Evolutionary conservation across 2,329 filamentous ascomycete genomes (phyloP), one percentile per base, ranked within the genome.

Genomic region (Colletotrichum incanum): DNA sequence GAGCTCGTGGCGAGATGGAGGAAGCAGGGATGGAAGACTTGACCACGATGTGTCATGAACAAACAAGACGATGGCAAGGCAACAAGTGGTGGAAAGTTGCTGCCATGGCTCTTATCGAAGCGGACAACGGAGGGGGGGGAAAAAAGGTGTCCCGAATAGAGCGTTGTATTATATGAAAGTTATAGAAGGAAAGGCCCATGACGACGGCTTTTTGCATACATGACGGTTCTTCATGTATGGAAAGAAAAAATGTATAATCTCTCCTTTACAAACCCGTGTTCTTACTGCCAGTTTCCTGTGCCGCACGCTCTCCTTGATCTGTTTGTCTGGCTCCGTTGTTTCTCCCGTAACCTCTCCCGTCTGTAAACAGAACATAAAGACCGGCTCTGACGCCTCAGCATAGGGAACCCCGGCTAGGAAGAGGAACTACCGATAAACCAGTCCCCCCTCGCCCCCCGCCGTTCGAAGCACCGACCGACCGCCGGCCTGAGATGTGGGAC

Each of bases 91-190:
- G 43, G 39, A 61, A 61, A 34, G 28, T 34, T n/a, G 52, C 23
- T 28, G 23, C 47, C 16, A 23, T 11, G 23, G 8, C 47, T 50
- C 8, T 16, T 16, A 50, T 28, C 5, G 26, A 50, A 50, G 28
- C 4, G 11, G 6, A 12, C 9, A 3, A 7, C 16, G 47, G 8
- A 3, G 28, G 34, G 2, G 16, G 5, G 11, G 14, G 20, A 45
- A 31, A 20, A 6, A 45, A 31, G 43, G 2, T 50, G 11, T 26
- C 28, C 59, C 59, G 59, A 31, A 34, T 20, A 26, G 49, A 28
- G 45, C 55, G 28, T 37, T 62, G 59, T 62, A 62, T 50, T 7
- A 62, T 62, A 62, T 23, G 43, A 62, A 61, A 31, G 9, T 20
- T 50, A 14, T 31, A 61, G 34, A 26, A 9, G 37, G 43, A 62